A percentile compares a stretch with the other conserved stretches of the same genome.
phyloP scores from a whole-genome alignment of 176 grass and related monocot genomes.

The Hordeum marinum region DNA sequence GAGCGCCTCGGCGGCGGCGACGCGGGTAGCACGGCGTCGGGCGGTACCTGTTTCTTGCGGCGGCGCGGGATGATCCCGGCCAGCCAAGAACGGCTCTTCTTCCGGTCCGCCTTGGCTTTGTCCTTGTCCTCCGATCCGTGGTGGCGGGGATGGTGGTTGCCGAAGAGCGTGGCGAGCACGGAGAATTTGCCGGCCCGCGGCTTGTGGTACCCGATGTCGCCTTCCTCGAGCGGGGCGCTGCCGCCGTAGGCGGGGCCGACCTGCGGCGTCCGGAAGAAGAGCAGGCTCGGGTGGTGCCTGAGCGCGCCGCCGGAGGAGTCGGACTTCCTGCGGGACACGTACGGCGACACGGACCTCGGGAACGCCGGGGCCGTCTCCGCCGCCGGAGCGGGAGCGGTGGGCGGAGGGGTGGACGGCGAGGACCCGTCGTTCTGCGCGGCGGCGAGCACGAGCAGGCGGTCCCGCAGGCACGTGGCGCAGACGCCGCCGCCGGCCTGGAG shows the following conservation, averaged over 20 bases:
- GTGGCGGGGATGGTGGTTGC: constrained; percentile 15
- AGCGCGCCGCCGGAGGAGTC: constrained; percentile 23
- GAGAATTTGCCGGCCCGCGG: constrained; percentile 53
- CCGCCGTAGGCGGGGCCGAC: constrained; percentile 44
- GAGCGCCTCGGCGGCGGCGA: constrained; percentile 18
- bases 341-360: constrained; percentile 72
- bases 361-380: constrained; percentile 1
- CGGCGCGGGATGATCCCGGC: constrained; percentile 49
- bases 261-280: constrained; percentile 91
- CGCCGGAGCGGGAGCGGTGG: background rate
- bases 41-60: constrained; percentile 34
- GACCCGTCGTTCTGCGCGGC: constrained; percentile 59
- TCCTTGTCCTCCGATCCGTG: constrained; percentile 27
- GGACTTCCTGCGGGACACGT: constrained; percentile 56
- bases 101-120: background rate
- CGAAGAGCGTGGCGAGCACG: constrained; percentile 58
- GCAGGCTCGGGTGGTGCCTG: constrained; percentile 36
- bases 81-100: constrained; percentile 57
- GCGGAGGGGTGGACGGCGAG: background rate
- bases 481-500: constrained; percentile 65
- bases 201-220: constrained; percentile 38
- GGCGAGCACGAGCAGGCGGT: constrained; percentile 70
- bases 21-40: background rate
- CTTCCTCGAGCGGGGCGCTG: constrained; percentile 33
- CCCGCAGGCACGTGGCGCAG: constrained; percentile 87